Base-by-base conservation (phyloP, 2,329 filamentous ascomycete genomes). In the Epichloe brachyelytri region DNA sequence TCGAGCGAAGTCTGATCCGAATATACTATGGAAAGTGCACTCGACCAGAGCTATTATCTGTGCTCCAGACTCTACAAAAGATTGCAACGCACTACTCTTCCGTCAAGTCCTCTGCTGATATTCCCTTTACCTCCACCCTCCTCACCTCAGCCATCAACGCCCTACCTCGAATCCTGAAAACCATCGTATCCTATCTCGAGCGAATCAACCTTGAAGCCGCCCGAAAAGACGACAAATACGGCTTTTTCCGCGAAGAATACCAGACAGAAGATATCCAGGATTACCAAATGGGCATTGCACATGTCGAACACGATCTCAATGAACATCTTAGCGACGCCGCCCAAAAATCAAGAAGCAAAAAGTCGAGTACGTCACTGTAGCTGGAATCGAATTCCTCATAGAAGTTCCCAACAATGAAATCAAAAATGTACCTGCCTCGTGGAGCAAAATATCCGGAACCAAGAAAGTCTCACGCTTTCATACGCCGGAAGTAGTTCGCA, bases 1-100 rank as follows among this genome's bases (percentile, higher is more conserved):
- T 98, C 5, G 93, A 98, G 68, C 89, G 93, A 58, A 93, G 87
- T 54, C 73, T 98, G 44, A 90, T 97, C 60, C 81, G 93, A 43
- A 95, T 98, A 53, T 98, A 97, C 71, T 98, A 98, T 67, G 89
- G 90, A 47, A 96, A 95, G 70, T 97, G 90, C 65, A 86, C 87
- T 1, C 82, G 93, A 0, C 85, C 90, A 0, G 93, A 98, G 66
- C 79, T 98, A 4, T 74, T 97, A 2, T 80, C 79, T 0, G 84
- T 94, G 4, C 74, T 98, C 1, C 90, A 97, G 65, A 86, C 86
- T 0, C 73, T 98, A 52, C 89, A 95, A 60, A 79, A 75, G 53
- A 88, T 97, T 44, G 79, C 88, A 0, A 81, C 78, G 51, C 85
- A 93, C 60, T 97, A 88, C 62, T 71, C 79, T 0, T 73, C 79